phyloP scores from a whole-genome alignment of 169 alveolate genomes.

The Sarcocystis neurona region DNA sequence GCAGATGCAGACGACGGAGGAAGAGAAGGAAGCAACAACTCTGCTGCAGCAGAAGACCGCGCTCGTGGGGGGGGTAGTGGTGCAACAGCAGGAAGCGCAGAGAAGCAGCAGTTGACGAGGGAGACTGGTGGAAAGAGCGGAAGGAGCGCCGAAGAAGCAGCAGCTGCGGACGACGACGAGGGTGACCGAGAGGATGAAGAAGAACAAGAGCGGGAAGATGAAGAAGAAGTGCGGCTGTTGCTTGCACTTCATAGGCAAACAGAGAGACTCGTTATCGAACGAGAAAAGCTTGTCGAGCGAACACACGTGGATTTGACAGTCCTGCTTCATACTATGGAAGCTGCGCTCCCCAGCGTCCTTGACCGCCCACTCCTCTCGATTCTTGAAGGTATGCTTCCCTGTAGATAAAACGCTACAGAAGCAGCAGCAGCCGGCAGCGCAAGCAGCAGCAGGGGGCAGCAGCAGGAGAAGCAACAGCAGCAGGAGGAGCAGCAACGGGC shows the following conservation, averaged over 20 bases:
- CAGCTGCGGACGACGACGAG: no score
- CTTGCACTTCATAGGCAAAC: background rate
- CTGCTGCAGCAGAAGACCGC: background rate
- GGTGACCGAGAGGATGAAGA: no score
- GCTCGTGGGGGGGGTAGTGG: no score
- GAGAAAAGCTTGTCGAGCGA: background rate
- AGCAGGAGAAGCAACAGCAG: no score
- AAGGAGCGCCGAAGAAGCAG: no score
- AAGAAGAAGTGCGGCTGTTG: background rate
- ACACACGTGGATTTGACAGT: background rate
- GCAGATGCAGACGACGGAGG: background rate
- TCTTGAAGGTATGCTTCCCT: conserved; percentile 2
- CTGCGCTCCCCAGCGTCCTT: background rate
- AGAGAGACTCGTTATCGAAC: background rate
- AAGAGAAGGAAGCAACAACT: background rate
- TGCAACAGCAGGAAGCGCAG: no score
- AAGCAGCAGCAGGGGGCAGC: no score
- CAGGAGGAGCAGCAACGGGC: no score
- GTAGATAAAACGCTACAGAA: no score
- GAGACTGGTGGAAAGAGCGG: no score
- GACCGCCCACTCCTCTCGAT: conserved; percentile 8
- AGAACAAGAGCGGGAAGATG: background rate
- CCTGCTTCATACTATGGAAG: conserved; percentile 29
- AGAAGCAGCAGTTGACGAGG: no score
- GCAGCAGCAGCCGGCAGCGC: no score